Base-by-base conservation (phyloP, 768 basidiomycete genomes). In the Roridomyces roridus region DNA sequence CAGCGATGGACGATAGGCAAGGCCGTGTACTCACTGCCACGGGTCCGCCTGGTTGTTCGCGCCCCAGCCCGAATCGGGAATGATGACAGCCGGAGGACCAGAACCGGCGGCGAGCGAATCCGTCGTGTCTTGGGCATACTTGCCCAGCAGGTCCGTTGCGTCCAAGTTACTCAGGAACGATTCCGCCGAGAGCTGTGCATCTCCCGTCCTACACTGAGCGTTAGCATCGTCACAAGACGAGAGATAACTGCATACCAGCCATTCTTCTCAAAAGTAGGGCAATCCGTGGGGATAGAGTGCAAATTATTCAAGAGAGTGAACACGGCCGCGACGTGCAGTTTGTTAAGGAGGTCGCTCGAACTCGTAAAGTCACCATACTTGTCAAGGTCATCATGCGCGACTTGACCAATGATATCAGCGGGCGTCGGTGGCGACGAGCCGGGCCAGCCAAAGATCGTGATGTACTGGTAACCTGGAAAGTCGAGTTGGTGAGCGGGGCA, bases 221-320 rank as follows among this genome's bases (percentile, higher is more conserved):
- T 28, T 21, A 43, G 9, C 20, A 37, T 28, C 43, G n/a, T 23
- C 2, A 20, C 25, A 34, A 17, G 14, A 29, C 1, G n/a, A 34
- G 4, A 24, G 17, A 20, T 6, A 26, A 24, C 18, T 28, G 53
- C 51, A 18, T 12, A 59, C 70, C 70, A 72, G 1, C 70, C 70
- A 50, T 72, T 72, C 56, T 72, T 72, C 64, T 72, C 70, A 39
- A 66, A 70, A 18, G 67, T 68, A 0, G 69, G 70, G 45, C 70
- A 70, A 42, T 70, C 68, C 41, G 59, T 62, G 20, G 65, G 65
- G 5, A 68, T 68, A 14, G 65, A 64, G 34, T 68, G 64, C 40
- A 62, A 60, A 15, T 68, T 68, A 39, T 68, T 68, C 18, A 68
- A 59, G 48, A 68, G 57, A 12, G 67, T 68, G 20, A 43, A 57